phyloP scores from a whole-genome alignment of 345 rosid species.

The Citrus australasica region DNA sequence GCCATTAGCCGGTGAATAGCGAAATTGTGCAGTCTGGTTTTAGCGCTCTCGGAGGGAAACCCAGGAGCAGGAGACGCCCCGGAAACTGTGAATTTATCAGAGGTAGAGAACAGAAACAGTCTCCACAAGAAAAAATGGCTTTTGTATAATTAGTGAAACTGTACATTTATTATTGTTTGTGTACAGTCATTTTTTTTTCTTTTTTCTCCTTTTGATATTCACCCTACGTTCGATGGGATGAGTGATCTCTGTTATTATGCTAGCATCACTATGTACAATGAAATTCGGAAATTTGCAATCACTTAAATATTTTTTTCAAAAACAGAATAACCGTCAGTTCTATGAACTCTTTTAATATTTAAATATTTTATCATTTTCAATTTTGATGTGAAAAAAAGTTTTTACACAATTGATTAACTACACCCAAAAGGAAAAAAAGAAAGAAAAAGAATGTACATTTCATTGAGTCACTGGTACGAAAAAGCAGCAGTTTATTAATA shows the following conservation, averaged over 20 bases:
- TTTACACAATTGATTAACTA: background rate
- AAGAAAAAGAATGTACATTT: no score
- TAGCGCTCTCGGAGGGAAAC: background rate
- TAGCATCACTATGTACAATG: background rate
- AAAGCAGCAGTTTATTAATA: background rate
- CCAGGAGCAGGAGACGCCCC: background rate
- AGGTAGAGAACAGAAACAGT: conserved; percentile 12
- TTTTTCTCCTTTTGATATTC: background rate
- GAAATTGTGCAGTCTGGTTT: background rate
- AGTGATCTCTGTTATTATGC: background rate
- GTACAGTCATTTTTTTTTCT: conserved; percentile 30
- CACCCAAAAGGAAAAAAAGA: no score
- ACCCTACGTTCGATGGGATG: background rate
- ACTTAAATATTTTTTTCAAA: background rate
- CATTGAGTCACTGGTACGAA: background rate
- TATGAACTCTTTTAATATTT: no score
- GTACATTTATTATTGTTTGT: conserved; percentile 34
- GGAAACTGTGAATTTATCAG: conserved; percentile 22
- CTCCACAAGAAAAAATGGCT: conserved; percentile 1
- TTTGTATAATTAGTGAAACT: conserved; percentile 25
- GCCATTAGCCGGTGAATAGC: background rate
- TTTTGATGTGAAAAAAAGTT: background rate
- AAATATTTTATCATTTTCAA: background rate
- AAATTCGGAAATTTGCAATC: background rate
- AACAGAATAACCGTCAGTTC: no score